Conservation (phyloP, 2,329 filamentous ascomycete species). For the Simplicillium aogashimaense region DNA sequence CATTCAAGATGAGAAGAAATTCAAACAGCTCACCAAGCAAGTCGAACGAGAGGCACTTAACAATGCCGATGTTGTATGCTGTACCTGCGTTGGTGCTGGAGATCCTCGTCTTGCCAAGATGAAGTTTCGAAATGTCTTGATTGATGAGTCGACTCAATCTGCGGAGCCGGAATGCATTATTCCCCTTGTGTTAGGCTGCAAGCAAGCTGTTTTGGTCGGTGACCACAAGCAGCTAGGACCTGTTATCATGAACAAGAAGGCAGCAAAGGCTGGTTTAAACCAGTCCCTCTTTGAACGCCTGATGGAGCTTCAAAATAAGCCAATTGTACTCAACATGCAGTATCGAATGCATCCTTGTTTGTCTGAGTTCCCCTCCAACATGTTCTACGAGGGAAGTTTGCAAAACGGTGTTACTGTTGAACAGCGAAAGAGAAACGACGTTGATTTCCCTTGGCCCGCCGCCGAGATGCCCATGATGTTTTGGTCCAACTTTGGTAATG, state of each 20-base stretch:
- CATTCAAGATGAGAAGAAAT: constrained; percentile 96
- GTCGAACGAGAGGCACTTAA: constrained; percentile 91
- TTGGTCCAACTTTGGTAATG: constrained; percentile 95
- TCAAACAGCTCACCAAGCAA: constrained; percentile 87
- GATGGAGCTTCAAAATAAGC: constrained; percentile 80
- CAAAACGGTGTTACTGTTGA: constrained; percentile 93
- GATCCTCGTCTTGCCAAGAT: constrained; percentile 93
- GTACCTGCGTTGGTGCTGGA: constrained; percentile 93
- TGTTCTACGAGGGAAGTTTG: constrained; percentile 97
- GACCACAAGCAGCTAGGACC: constrained; percentile 97
- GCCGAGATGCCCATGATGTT: constrained; percentile 98
- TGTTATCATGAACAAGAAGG: constrained; percentile 99
- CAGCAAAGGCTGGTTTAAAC: constrained; percentile 92
- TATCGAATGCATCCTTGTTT: constrained; percentile 99
- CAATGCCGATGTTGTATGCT: constrained; percentile 97
- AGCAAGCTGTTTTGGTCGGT: constrained; percentile 96
- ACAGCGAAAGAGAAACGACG: constrained; percentile 79
- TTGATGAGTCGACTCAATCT: constrained; percentile 96
- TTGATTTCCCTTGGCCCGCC: constrained; percentile 97
- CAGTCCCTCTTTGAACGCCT: constrained; percentile 97
- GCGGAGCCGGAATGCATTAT: constrained; percentile 99
- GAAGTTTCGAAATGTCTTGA: constrained; percentile 96
- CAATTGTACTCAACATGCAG: constrained; percentile 90
- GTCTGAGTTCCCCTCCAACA: constrained; percentile 95
- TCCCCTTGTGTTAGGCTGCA: constrained; percentile 90